Evolutionary conservation across 2,329 filamentous ascomycete genomes (phyloP).

Genomic region (Cladophialophora bantiana): DNA sequence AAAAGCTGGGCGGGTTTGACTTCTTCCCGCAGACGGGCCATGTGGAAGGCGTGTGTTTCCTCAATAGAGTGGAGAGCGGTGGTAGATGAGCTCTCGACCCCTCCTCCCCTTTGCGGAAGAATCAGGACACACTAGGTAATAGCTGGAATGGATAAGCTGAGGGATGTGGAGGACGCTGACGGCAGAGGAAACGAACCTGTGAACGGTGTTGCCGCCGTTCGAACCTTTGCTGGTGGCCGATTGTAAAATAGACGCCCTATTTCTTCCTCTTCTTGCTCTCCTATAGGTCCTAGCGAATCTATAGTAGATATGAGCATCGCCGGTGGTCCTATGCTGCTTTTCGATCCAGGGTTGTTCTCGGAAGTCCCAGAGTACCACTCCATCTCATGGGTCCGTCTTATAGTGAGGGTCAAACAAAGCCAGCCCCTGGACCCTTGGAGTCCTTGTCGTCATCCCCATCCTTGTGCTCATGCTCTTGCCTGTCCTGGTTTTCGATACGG

Average conservation of each 20-base stretch:
- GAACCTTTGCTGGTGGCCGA: no score
- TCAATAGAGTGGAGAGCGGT: constrained; percentile 51
- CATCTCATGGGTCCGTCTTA: background rate
- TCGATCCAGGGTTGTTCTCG: background rate
- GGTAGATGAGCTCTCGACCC: no score
- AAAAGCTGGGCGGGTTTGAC: constrained; percentile 90
- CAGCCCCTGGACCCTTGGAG: background rate
- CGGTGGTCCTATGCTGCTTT: background rate
- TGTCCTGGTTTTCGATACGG: background rate
- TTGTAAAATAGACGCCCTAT: no score
- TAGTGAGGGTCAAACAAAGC: background rate
- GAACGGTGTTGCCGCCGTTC: no score
- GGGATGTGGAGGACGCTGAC: no score
- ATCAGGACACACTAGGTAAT: no score
- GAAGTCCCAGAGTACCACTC: background rate
- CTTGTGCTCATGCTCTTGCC: background rate
- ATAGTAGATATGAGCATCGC: no score
- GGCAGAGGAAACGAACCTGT: no score
- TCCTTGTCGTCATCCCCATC: background rate
- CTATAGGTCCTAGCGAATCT: no score
- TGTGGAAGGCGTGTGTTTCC: constrained; percentile 69
- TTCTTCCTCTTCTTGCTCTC: no score
- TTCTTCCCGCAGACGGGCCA: constrained; percentile 90
- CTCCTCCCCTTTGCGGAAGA: no score
- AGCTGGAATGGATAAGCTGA: no score